Base-by-base conservation (phyloP, 257 asterid genomes). In the Solanum piurae region DNA sequence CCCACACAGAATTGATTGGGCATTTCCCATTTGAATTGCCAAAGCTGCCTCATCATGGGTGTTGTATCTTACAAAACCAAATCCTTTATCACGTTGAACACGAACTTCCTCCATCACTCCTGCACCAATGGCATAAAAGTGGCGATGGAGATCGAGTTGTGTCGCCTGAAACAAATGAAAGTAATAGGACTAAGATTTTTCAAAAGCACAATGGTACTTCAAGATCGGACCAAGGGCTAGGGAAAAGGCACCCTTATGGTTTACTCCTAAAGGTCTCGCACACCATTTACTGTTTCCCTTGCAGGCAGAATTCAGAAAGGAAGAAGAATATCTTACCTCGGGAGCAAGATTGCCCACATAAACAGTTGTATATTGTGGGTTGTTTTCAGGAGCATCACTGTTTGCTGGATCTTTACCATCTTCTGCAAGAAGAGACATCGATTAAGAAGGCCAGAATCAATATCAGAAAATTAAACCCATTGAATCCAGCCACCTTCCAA, bases 341-440 rank as follows among this genome's bases (percentile, higher is more conserved):
- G 98, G 95, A 89, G 98, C 97, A 87, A 96, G 98, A 92, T 96
- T 96, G 73, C 99, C 99, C 27, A 96, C 99, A 90, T 95, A 96
- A 69, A 96, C 98, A 38, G 99, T 96, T 52, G 98, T 96, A 88
- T 83, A 96, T 74, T 91, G 98, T 55, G 98, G 98, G 89, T 95
- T 96, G 86, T 93, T 96, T 92, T 96, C 98, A 29, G 98, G 99
- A 91, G 97, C 96, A 86, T 94, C 98, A 88, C 87, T 89, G 80
- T 90, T 93, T 88, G 95, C 91, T 84, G 91, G 91, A 89, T 95
- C 99, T 88, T 94, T 95, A 88, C 93, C 95, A 83, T 96, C 98
- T 80, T 95, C 99, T 94, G 95, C 91, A 88, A 91, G 89, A 84
- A 90, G 69, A 71, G 58, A 62, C 37, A 29, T 82, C 2, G 29